Evolutionary conservation across 1,139 yeast genomes (phyloP).

Genomic region (Candida pseudocylindracea): DNA sequence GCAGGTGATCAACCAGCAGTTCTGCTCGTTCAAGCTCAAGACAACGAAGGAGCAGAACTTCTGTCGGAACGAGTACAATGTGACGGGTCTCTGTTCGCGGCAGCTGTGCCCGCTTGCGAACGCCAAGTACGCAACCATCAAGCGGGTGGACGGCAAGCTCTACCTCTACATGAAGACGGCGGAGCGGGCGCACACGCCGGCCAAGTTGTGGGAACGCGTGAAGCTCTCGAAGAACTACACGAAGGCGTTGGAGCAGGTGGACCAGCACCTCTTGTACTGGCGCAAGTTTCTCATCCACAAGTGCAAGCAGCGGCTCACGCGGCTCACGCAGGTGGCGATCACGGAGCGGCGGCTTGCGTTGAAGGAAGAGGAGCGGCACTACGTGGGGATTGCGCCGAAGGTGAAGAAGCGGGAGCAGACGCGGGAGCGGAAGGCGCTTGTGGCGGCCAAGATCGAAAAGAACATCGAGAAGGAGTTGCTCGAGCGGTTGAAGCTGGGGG

Average conservation of each 20-base stretch:
- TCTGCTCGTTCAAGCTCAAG: slow-evolving; percentile 71
- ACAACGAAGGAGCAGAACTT: slow-evolving; percentile 65
- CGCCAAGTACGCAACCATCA: slow-evolving; percentile 87
- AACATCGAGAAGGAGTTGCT: slow-evolving; percentile 88
- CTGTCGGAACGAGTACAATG: slow-evolving; percentile 78
- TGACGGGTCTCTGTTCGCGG: slow-evolving; percentile 75
- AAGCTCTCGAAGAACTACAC: slow-evolving; percentile 73
- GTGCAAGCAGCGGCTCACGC: slow-evolving; percentile 86
- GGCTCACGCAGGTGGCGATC: slow-evolving; percentile 86
- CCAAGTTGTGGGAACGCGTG: slow-evolving; percentile 85
- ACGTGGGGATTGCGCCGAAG: slow-evolving; percentile 82
- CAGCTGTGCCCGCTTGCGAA: slow-evolving; percentile 94
- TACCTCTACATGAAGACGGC: slow-evolving; percentile 93
- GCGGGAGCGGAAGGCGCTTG: slow-evolving; percentile 87
- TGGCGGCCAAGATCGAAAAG: slow-evolving; percentile 92
- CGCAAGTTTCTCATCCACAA: slow-evolving; percentile 77
- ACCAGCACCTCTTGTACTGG: slow-evolving; percentile 78
- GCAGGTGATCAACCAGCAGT: slow-evolving; percentile 80
- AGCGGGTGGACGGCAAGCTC: slow-evolving; percentile 67
- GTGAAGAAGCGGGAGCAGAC: slow-evolving; percentile 86
- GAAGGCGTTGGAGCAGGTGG: slow-evolving; percentile 74
- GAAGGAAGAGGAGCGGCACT: slow-evolving; percentile 79
- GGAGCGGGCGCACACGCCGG: slow-evolving; percentile 90
- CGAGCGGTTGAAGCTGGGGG: slow-evolving; percentile 90
- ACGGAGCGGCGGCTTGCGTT: slow-evolving; percentile 89